Conservation (phyloP, 2,329 filamentous ascomycete species). For the Diaporthe aspalathi region DNA sequence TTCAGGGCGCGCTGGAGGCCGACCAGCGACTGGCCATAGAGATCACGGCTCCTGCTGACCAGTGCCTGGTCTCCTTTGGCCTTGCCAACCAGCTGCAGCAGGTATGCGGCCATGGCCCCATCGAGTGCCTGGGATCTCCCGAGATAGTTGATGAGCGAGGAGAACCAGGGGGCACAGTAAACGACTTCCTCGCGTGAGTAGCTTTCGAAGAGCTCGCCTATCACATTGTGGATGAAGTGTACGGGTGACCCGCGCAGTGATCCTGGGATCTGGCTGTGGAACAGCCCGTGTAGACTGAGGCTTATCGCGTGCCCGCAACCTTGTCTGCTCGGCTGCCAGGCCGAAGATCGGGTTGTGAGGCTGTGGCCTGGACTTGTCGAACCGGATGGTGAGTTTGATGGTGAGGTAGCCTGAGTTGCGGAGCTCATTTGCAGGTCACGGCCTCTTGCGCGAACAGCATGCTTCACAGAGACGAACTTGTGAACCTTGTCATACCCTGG, state of each 20-base stretch:
- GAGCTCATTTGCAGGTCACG: conserved; percentile 20
- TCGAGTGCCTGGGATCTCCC: conserved; percentile 52
- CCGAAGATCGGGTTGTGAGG: neutral
- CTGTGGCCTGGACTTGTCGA: neutral
- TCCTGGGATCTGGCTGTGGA: neutral
- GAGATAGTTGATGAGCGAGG: conserved; percentile 45
- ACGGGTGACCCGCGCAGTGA: conserved; percentile 12
- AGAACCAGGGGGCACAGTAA: conserved; percentile 43
- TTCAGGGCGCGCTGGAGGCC: conserved; percentile 51
- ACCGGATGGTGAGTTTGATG: neutral
- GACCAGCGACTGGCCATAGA: conserved; percentile 53
- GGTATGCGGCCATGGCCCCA: conserved; percentile 52
- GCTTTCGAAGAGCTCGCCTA: conserved; percentile 30
- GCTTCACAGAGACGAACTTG: conserved; percentile 56
- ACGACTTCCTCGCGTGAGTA: conserved; percentile 31
- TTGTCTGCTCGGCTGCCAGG: neutral
- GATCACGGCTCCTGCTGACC: conserved; percentile 49
- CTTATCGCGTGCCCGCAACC: neutral
- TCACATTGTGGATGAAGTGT: conserved; percentile 30
- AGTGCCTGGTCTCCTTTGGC: conserved; percentile 46
- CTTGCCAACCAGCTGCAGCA: conserved; percentile 54
- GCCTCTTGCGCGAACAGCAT: conserved; percentile 49
- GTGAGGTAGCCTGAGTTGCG: conserved; percentile 28
- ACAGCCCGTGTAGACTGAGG: neutral
- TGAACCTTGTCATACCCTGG: conserved; percentile 53